Evolutionary conservation across 2,329 filamentous ascomycete species (phyloP).

Genomic region (Cercospora sp.): DNA sequence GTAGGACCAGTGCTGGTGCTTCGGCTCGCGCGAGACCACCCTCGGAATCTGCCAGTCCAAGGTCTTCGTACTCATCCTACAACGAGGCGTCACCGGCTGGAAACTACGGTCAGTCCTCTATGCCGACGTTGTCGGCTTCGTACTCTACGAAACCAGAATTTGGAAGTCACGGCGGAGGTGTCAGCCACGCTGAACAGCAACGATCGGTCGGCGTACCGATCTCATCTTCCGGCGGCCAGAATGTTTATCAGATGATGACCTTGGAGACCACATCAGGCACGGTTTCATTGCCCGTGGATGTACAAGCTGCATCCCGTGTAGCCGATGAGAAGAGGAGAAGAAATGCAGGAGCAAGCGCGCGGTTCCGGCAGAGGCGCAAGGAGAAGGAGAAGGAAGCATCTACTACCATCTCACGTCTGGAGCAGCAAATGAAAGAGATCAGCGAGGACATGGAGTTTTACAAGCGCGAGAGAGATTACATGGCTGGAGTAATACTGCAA

Average conservation of each 20-base stretch:
- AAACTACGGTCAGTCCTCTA: slow-evolving; percentile 26
- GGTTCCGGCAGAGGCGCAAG: slow-evolving; percentile 79
- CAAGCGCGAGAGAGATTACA: slow-evolving; percentile 68
- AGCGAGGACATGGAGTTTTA: slow-evolving; percentile 72
- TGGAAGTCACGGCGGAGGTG: slow-evolving; percentile 9
- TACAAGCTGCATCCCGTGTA: slow-evolving; percentile 76
- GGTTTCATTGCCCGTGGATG: slow-evolving; percentile 69
- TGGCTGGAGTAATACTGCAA: slow-evolving; percentile 65
- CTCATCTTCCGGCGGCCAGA: slow-evolving; percentile 47
- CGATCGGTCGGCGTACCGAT: slow-evolving; percentile 47
- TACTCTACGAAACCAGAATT: slow-evolving; percentile 19
- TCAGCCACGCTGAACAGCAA: slow-evolving; percentile 28
- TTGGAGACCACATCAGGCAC: slow-evolving; percentile 53
- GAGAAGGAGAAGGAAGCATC: slow-evolving; percentile 75
- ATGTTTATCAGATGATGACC: slow-evolving; percentile 56
- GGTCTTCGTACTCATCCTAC: slow-evolving; percentile 52
- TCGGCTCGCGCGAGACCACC: slow-evolving; percentile 26
- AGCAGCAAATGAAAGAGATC: slow-evolving; percentile 67
- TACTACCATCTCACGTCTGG: slow-evolving; percentile 67
- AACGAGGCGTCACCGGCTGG: slow-evolving; percentile 40
- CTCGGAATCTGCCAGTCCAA: slow-evolving; percentile 47
- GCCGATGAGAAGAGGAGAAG: slow-evolving; percentile 82
- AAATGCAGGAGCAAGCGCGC: slow-evolving; percentile 81
- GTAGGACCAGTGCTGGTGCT: slow-evolving; percentile 39
- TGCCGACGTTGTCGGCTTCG: slow-evolving; percentile 27